These are phyloP conservation scores for Sugiyamaella qingdaonensis DNA, from an alignment of 805 yeast species.

Conservation along the genomic window DNA sequence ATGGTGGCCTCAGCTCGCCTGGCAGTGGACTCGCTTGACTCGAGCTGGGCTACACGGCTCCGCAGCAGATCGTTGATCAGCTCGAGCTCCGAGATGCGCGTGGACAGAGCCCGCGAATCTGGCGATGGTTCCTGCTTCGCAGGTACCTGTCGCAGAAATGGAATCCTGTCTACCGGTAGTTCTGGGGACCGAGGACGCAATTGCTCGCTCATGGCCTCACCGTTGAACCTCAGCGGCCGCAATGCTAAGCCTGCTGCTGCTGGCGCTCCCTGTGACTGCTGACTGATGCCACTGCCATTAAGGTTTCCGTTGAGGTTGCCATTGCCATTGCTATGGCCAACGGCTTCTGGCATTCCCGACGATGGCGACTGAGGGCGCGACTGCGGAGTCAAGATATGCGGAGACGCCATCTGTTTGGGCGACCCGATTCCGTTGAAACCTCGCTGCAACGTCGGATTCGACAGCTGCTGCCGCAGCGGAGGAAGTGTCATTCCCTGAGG, in stretches of 20 bases:
- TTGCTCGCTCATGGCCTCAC: slow-evolving; percentile 19
- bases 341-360: slow-evolving; percentile 1
- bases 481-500: not conserved
- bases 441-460: slow-evolving; percentile 17
- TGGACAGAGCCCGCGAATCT: slow-evolving; percentile 40
- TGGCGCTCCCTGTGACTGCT: not conserved
- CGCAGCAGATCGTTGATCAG: slow-evolving; percentile 84
- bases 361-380: slow-evolving; percentile 24
- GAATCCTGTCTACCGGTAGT: slow-evolving; percentile 12
- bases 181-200: slow-evolving; percentile 19
- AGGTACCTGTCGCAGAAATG: slow-evolving; percentile 14
- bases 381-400: slow-evolving; percentile 24
- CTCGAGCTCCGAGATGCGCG: slow-evolving; percentile 85
- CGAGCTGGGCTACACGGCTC: slow-evolving; percentile 78
- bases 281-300: not conserved
- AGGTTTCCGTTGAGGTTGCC: not conserved
- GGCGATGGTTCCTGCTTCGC: not conserved
- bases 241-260: not conserved
- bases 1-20: slow-evolving; percentile 23
- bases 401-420: not conserved
- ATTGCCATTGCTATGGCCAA: not conserved
- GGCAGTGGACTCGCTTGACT: slow-evolving; percentile 40
- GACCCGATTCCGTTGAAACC: not conserved
- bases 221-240: slow-evolving; percentile 6
- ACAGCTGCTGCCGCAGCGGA: slow-evolving; percentile 21